Conservation (phyloP, 495 filamentous ascomycete species). For the Aeminium ludgeri region DNA sequence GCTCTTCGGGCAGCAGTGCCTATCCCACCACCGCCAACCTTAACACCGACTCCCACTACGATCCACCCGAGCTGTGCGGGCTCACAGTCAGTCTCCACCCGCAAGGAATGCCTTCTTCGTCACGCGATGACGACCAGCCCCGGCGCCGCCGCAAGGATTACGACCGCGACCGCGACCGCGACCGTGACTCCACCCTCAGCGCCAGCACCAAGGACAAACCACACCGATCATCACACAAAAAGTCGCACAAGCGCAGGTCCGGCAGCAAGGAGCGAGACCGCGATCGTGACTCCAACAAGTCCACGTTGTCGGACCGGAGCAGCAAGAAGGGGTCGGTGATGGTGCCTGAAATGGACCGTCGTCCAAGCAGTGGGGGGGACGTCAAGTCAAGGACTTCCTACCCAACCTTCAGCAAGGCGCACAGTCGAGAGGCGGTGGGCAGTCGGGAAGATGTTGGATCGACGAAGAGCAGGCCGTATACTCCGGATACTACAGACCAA, state of each 20-base stretch:
- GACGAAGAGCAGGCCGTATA: constrained; percentile 40
- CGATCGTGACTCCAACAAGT: constrained; percentile 2
- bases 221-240: constrained; percentile 3
- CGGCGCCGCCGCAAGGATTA: constrained; percentile 1
- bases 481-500: constrained; percentile 65
- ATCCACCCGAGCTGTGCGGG: too few species aligned
- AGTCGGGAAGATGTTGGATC: constrained; percentile 42
- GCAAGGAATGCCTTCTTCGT: too few species aligned
- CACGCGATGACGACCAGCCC: not conserved
- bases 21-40: too few species aligned
- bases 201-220: not conserved
- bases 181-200: constrained; percentile 5
- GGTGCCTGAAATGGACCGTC: constrained; percentile 29
- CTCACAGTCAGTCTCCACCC: too few species aligned
- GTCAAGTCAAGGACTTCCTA: constrained; percentile 50
- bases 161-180: constrained; percentile 16
- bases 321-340: constrained; percentile 16
- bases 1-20: too few species aligned
- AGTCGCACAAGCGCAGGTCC: constrained; percentile 2
- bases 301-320: not conserved
- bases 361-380: constrained; percentile 22
- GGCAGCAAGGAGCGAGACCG: constrained; percentile 8
- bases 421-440: constrained; percentile 66
- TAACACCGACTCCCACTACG: too few species aligned
- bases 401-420: constrained; percentile 71